Conservation (phyloP, 2,329 filamentous ascomycete genomes). For the Escovopsis weberi region DNA sequence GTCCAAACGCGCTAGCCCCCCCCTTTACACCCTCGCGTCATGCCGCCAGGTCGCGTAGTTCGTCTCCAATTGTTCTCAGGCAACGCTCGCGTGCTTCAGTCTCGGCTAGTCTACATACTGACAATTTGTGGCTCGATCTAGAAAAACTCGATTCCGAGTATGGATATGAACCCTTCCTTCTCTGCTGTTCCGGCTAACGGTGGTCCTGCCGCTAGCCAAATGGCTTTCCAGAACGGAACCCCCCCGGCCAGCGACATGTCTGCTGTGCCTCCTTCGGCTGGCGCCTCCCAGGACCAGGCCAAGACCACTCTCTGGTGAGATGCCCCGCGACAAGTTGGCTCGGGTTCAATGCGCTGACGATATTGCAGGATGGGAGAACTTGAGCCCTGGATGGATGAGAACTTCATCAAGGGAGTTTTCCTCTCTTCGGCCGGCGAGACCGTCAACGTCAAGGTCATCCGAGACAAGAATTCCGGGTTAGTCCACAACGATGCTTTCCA, state of each 20-base stretch:
- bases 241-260: constrained; percentile 24
- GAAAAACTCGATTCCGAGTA: constrained; percentile 6
- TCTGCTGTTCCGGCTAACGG: constrained; percentile 17
- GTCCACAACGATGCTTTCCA: constrained; percentile 9
- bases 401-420: constrained; percentile 92
- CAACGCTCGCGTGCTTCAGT: too few species aligned
- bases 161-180: constrained; percentile 20
- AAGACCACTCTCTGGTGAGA: constrained; percentile 45
- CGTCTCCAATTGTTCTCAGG: too few species aligned
- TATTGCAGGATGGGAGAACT: constrained; percentile 86
- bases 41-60: too few species aligned
- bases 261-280: constrained; percentile 18
- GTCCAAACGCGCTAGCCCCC: too few species aligned
- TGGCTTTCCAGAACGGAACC: constrained; percentile 25
- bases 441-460: constrained; percentile 99
- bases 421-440: constrained; percentile 76
- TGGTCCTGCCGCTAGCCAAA: constrained; percentile 17
- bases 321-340: not conserved
- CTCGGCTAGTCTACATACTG: too few species aligned
- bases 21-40: too few species aligned
- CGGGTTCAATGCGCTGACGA: constrained; percentile 6
- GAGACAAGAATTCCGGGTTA: constrained; percentile 95
- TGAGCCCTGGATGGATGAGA: constrained; percentile 98
- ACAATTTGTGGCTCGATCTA: too few species aligned
- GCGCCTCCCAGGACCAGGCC: constrained; percentile 28